Evolutionary conservation across 1,284 basidiomycete species (phyloP), one percentile per base, ranked within the genome.

Genomic region (Ganoderma boninense): DNA sequence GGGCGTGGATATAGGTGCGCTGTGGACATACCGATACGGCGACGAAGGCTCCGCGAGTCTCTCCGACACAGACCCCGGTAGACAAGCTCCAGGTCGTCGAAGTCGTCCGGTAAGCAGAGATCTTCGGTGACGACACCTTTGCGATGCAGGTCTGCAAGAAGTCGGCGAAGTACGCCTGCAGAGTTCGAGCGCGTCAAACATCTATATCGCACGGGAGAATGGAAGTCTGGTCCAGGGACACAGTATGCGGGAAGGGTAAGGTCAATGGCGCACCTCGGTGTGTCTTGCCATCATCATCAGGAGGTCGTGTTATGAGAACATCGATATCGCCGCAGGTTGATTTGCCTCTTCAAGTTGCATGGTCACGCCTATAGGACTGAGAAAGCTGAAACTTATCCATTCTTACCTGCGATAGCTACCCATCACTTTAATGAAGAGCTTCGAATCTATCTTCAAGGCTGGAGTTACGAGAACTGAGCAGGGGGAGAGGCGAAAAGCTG

Each of bases 251-350:
- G 54, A 35, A 61, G 42, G 20, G 10, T 11, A n/a, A 38, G 56
- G 74, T 66, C 7, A n/a, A 40, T 26, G 0, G 68, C 78, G 18
- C 75, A 87, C 95, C 93, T 67, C 82, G 80, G 77, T 97, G 95
- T 0, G 90, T 93, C 69, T 82, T 86, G 0, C 94, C n/a, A n/a
- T n/a, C 94, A 75, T 96, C 94, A 4, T 85, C 79, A 0, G 88
- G 85, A 32, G 90, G 86, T 18, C 95, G 89, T 0, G 95, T 95
- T 74, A 97, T 91, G 70, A 97, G 80, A 64, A 97, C 90, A 79
- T 98, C 96, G 68, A 98, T 95, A 79, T 97, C 96, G 1, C 96
- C 96, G 68, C 94, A 97, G 64, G 89, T 89, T 0, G 84, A 82
- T 77, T 92, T 92, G 6, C 95, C 94, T 70, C 92, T 93, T 70